These are phyloP conservation scores for Colletotrichum trifolii DNA, from an alignment of 2,329 filamentous ascomycete species.

Conservation along the genomic window DNA sequence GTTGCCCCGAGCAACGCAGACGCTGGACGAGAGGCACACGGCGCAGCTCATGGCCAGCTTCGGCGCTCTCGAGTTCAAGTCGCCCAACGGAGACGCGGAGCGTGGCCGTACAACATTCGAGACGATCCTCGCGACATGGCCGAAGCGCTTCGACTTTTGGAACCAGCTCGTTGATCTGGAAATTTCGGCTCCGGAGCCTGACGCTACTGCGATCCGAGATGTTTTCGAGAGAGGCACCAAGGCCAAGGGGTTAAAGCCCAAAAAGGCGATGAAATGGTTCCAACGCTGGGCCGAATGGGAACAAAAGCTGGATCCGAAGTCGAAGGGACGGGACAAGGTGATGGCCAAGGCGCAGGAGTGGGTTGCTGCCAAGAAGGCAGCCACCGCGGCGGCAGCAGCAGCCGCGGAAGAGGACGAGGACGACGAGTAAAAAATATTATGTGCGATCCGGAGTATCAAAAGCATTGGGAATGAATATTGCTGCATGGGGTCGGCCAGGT, in stretches of 20 bases:
- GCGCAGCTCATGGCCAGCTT: conserved; percentile 84
- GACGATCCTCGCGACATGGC: conserved; percentile 83
- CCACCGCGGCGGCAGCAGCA: conserved; percentile 50
- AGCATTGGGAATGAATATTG: conserved; percentile 28
- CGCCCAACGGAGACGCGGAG: conserved; percentile 83
- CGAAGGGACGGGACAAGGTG: conserved; percentile 74
- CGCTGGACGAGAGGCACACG: conserved; percentile 75
- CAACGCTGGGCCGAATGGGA: conserved; percentile 94
- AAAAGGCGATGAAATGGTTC: conserved; percentile 88
- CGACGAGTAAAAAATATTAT: conserved; percentile 42
- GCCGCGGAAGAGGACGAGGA: conserved; percentile 47
- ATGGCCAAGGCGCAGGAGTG: conserved; percentile 78
- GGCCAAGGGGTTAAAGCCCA: conserved; percentile 78
- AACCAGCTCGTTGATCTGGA: conserved; percentile 92
- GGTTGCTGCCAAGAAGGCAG: conserved; percentile 64
- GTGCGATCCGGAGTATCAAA: conserved; percentile 7
- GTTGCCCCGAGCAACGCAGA: conserved; percentile 85
- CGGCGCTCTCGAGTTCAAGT: conserved; percentile 90
- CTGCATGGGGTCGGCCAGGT: conserved; percentile 24
- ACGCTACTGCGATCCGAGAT: conserved; percentile 72
- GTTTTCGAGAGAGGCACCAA: conserved; percentile 85
- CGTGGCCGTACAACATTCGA: conserved; percentile 96
- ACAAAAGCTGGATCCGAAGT: conserved; percentile 55
- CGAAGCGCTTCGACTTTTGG: conserved; percentile 93
- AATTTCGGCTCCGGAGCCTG: conserved; percentile 65